These are phyloP conservation scores for Hortiboletus flavorubellus DNA, from an alignment of 768 basidiomycete species.

Conservation along the genomic window DNA sequence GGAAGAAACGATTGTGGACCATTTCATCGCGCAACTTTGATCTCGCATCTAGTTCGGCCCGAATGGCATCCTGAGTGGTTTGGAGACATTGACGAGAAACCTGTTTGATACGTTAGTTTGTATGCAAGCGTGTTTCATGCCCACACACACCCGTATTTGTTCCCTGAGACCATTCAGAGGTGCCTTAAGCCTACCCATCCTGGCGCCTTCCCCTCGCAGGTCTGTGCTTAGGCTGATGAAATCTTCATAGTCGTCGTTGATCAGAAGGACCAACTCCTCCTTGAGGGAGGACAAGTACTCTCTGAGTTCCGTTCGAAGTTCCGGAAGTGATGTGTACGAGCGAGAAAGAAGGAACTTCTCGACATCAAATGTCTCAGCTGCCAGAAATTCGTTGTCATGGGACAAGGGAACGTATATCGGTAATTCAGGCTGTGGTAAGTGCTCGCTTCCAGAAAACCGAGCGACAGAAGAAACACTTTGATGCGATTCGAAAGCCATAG, in stretches of 20 bases:
- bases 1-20: slow-evolving; percentile 31
- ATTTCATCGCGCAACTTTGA: slow-evolving; percentile 83
- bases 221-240: slow-evolving; percentile 97
- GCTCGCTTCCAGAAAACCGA: slow-evolving; percentile 8
- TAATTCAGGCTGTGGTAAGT: slow-evolving; percentile 41
- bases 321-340: slow-evolving; percentile 79
- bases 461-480: slow-evolving; percentile 9
- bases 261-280: slow-evolving; percentile 91
- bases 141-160: slow-evolving; percentile 62
- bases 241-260: slow-evolving; percentile 97
- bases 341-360: slow-evolving; percentile 88
- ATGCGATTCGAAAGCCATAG: slow-evolving; percentile 19
- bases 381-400: slow-evolving; percentile 73
- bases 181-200: slow-evolving; percentile 61
- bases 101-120: slow-evolving; percentile 24
- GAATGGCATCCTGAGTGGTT: slow-evolving; percentile 66
- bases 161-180: slow-evolving; percentile 63
- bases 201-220: slow-evolving; percentile 75
- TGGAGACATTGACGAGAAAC: slow-evolving; percentile 62
- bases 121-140: neutral
- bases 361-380: slow-evolving; percentile 66
- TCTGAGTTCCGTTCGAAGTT: slow-evolving; percentile 82
- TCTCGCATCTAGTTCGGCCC: slow-evolving; percentile 73
- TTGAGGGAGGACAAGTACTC: slow-evolving; percentile 82
- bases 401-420: slow-evolving; percentile 71